These are phyloP conservation scores for Termitomyces sp. DNA, from an alignment of 768 basidiomycete genomes.

Conservation along the genomic window DNA sequence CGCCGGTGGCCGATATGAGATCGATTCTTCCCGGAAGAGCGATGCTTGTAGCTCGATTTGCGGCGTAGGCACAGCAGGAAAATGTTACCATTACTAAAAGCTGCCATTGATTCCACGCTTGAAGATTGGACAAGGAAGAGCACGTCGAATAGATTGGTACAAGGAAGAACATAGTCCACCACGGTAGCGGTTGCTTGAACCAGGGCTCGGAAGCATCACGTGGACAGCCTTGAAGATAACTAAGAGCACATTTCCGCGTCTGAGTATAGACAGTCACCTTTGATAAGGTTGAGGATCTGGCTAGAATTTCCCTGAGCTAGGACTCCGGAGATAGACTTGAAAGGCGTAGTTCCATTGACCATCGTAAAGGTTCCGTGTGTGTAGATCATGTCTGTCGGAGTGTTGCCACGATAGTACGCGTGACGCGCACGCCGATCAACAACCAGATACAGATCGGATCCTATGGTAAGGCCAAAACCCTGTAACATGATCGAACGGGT, in stretches of 20 bases:
- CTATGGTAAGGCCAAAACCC: conserved; percentile 85
- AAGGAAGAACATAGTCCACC: conserved; percentile 76
- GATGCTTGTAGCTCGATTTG: conserved; percentile 61
- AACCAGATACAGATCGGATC: conserved; percentile 77
- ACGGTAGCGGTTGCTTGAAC: conserved; percentile 76
- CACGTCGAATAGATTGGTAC: conserved; percentile 76
- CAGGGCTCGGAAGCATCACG: conserved; percentile 75
- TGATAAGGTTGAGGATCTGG: conserved; percentile 45
- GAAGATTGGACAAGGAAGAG: conserved; percentile 75
- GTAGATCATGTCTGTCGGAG: conserved; percentile 38
- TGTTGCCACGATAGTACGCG: conserved; percentile 47
- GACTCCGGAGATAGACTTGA: conserved; percentile 37
- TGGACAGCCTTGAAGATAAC: conserved; percentile 60
- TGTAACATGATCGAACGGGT: conserved; percentile 22
- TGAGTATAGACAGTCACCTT: conserved; percentile 31
- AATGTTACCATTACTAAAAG: conserved; percentile 77
- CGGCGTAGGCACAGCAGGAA: conserved; percentile 71
- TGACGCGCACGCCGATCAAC: conserved; percentile 58
- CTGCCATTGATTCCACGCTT: conserved; percentile 67
- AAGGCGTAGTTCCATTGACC: conserved; percentile 43
- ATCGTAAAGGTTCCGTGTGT: conserved; percentile 55
- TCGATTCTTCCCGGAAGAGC: conserved; percentile 67
- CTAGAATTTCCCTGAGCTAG: conserved; percentile 43
- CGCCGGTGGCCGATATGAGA: conserved; percentile 76
- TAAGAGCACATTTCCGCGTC: neutral